These are phyloP conservation scores for Tuctoria greenei DNA, from an alignment of 176 grass and related monocot species.

Conservation along the genomic window DNA sequence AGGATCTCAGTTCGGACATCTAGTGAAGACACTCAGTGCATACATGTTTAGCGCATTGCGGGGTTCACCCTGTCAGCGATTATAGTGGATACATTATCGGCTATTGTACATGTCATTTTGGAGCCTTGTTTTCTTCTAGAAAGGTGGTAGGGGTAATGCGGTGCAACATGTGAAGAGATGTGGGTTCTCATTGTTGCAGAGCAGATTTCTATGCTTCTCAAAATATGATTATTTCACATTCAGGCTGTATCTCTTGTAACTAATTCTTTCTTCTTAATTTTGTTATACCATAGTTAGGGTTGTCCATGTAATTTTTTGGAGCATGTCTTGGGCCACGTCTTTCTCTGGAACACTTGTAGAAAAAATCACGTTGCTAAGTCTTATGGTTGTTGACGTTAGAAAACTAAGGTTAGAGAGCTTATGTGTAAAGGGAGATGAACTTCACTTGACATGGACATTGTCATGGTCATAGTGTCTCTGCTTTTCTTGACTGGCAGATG, in stretches of 20 bases:
- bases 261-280: constrained; percentile 39
- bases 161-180: neutral
- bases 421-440: neutral
- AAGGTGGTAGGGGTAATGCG: constrained; percentile 22
- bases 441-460: constrained; percentile 11
- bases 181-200: constrained; percentile 14
- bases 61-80: constrained; percentile 5
- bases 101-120: constrained; percentile 49
- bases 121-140: constrained; percentile 30
- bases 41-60: constrained; percentile 16
- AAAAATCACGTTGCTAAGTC: neutral
- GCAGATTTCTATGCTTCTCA: constrained; percentile 31
- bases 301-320: constrained; percentile 10
- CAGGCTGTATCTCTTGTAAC: constrained; percentile 47
- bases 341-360: neutral
- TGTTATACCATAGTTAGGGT: constrained; percentile 26
- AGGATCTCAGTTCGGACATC: neutral
- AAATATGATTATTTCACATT: constrained; percentile 25
- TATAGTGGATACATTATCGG: constrained; percentile 15
- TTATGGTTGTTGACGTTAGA: constrained; percentile 20
- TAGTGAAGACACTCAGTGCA: constrained; percentile 10
- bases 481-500: neutral
- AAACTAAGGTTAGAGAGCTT: neutral
- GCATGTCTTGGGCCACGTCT: neutral
- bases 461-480: neutral